phyloP scores from a whole-genome alignment of 2,329 filamentous ascomycete genomes.

The Colletotrichum sp. region DNA sequence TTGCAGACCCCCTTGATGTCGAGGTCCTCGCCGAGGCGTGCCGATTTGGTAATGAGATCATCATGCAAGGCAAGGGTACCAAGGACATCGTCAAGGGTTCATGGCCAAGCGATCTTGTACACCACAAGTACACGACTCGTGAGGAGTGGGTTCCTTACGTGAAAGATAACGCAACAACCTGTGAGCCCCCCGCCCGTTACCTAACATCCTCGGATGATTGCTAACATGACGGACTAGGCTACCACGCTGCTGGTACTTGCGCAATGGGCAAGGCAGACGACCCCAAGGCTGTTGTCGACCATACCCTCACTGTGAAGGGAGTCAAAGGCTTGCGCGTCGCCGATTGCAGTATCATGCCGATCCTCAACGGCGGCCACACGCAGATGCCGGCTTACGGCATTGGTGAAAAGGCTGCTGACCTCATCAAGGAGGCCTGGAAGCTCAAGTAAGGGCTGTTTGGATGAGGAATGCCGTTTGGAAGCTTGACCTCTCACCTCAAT shows the following conservation, averaged over 20 bases:
- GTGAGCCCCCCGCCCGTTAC: constrained; percentile 38
- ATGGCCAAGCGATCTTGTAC: constrained; percentile 57
- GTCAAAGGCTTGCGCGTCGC: constrained; percentile 57
- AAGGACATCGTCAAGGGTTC: constrained; percentile 63
- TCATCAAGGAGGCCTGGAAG: constrained; percentile 44
- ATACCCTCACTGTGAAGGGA: constrained; percentile 55
- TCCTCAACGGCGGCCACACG: constrained; percentile 54
- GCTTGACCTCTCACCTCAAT: background rate
- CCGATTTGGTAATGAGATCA: constrained; percentile 62
- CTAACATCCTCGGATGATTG: background rate
- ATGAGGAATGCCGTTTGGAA: background rate
- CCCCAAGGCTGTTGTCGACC: constrained; percentile 54
- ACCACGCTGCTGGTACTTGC: constrained; percentile 61
- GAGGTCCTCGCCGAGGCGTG: constrained; percentile 64
- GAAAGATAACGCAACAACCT: constrained; percentile 63
- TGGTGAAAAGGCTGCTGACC: constrained; percentile 53
- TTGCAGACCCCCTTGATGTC: constrained; percentile 61
- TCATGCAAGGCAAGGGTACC: constrained; percentile 59
- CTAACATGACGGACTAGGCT: constrained; percentile 36
- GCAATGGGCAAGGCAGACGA: constrained; percentile 54
- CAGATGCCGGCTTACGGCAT: constrained; percentile 64
- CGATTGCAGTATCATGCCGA: constrained; percentile 57
- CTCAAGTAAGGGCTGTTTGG: background rate
- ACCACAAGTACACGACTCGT: constrained; percentile 56
- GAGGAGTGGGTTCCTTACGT: constrained; percentile 64